Percentiles rank a stretch among this genome's conserved stretches.
These are phyloP conservation scores for Pseudoneurospora amorphoporcata DNA, from an alignment of 495 filamentous ascomycete genomes.

Conservation along the genomic window DNA sequence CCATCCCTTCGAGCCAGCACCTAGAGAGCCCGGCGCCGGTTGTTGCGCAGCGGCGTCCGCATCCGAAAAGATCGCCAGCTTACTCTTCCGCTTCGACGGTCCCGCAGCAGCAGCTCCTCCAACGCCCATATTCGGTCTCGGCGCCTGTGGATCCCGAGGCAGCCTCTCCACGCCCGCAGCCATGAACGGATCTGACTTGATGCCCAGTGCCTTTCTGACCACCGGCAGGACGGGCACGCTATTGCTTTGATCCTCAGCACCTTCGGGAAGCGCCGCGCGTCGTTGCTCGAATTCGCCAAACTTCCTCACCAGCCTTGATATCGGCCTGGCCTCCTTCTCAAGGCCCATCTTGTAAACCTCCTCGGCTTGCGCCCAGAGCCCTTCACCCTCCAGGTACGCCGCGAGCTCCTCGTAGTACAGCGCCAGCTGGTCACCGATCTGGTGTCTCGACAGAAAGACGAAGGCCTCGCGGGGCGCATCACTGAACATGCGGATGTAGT, in stretches of 20 bases:
- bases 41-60: constrained; percentile 40
- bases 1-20: constrained; percentile 61
- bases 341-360: constrained; percentile 86
- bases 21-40: constrained; percentile 38
- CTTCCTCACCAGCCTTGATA: constrained; percentile 71
- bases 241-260: constrained; percentile 49
- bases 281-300: constrained; percentile 82
- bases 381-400: constrained; percentile 75
- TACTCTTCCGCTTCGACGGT: constrained; percentile 48
- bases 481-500: constrained; percentile 85
- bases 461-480: constrained; percentile 88
- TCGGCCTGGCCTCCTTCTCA: constrained; percentile 75
- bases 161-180: constrained; percentile 10
- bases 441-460: constrained; percentile 79
- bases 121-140: constrained; percentile 35
- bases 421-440: constrained; percentile 76
- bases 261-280: constrained; percentile 50
- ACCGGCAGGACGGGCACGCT: constrained; percentile 72
- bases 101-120: constrained; percentile 41
- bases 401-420: constrained; percentile 98
- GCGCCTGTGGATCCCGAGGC: constrained; percentile 56
- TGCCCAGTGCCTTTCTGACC: constrained; percentile 73
- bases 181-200: constrained; percentile 73
- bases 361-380: constrained; percentile 82
- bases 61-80: constrained; percentile 89